Base-by-base conservation (phyloP, 371 early-diverging fungal species). In the Mucor velutinosus region DNA sequence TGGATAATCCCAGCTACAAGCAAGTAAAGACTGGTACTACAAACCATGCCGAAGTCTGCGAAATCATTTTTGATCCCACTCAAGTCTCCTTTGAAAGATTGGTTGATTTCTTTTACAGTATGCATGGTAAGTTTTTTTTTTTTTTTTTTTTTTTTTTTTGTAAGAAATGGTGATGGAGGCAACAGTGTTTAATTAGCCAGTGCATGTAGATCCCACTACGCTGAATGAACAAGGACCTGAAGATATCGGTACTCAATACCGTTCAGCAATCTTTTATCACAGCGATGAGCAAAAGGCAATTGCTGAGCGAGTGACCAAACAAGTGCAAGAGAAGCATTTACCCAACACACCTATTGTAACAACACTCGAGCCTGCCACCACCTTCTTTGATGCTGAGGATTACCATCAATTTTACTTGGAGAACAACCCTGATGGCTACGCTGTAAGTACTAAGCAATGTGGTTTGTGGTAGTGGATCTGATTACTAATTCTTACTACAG, bases 351-450 rank as follows among this genome's bases (percentile, higher is more conserved):
- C 73, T 0, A 88, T 94, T 51, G 90, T 83, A 5, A 94, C 94
- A 0, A 79, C 89, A 66, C 89, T 94, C 60, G 81, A 78, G 32
- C 85, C 89, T 2, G 88, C 91, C 3, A 78, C 77, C 17, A 76
- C 66, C 21, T 97, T 92, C 76, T 95, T 83, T 66, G 83, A 89
- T 58, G 98, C 94, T 23, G 97, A 97, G 76, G 92, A 86, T 0
- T 95, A 96, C 70, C 98, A 97, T 71, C 93, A 93, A 76, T 76
- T 83, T 21, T 96, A 97, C 61, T 75, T 97, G 55, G 88, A 85
- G 45, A 89, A 87, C 65, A 85, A 90, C 61, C 82, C 76, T 29
- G 66, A 69, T 19, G 76, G 78, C 15, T 80, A 80, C 27, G 65
- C 70, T 60, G 75, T 74, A 68, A 66, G 69, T 66, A 47, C 30